Percentiles rank a stretch among this genome's conserved stretches.
These are phyloP conservation scores for Alternaria burnsii DNA, from an alignment of 2,329 filamentous ascomycete species.

Conservation along the genomic window DNA sequence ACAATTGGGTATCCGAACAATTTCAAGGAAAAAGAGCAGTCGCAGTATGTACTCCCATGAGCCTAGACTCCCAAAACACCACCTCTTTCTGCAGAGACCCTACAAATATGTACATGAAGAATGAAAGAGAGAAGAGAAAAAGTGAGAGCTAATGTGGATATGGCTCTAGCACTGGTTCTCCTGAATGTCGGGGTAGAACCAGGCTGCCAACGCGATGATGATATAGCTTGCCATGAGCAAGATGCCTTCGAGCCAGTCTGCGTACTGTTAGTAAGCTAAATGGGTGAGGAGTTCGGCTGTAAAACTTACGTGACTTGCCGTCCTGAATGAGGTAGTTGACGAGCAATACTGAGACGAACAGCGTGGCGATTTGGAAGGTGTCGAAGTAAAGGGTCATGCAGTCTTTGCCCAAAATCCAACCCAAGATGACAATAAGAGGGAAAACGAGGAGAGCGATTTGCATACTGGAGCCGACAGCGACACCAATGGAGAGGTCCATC, in stretches of 20 bases:
- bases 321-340: slow-evolving; percentile 71
- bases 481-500: slow-evolving; percentile 73
- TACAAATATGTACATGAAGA: slow-evolving; percentile 5
- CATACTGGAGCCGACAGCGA: slow-evolving; percentile 71
- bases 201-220: slow-evolving; percentile 69
- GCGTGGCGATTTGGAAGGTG: slow-evolving; percentile 79
- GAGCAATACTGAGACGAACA: slow-evolving; percentile 65
- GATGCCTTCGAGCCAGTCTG: slow-evolving; percentile 67
- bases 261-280: slow-evolving; percentile 25
- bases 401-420: slow-evolving; percentile 67
- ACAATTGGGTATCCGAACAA: slow-evolving; percentile 20
- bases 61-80: neutral
- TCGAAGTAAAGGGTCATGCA: slow-evolving; percentile 83
- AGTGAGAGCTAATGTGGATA: neutral
- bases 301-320: slow-evolving; percentile 59
- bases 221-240: slow-evolving; percentile 68
- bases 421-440: slow-evolving; percentile 67
- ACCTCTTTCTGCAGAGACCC: neutral
- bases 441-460: slow-evolving; percentile 71
- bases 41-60: neutral
- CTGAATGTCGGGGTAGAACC: slow-evolving; percentile 55
- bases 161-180: slow-evolving; percentile 27
- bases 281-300: too few relatives aligned
- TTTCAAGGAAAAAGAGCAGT: slow-evolving; percentile 1
- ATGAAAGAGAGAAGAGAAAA: neutral